phyloP scores from a whole-genome alignment of 345 rosid genomes.

The Alliaria petiolata region DNA sequence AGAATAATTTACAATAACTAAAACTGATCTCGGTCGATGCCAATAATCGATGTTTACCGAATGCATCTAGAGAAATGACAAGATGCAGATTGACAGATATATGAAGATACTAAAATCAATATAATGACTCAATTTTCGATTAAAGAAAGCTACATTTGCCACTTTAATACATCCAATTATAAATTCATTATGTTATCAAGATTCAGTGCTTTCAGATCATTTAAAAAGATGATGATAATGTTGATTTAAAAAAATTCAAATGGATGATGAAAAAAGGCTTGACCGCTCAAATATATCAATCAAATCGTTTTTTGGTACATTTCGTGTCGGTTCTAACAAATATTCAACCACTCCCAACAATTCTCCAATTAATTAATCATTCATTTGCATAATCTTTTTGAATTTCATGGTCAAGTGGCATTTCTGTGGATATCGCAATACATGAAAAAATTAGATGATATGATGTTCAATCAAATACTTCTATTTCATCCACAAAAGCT shows the following conservation, averaged over 20 bases:
- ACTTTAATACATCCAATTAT: background rate
- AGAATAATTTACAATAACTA: background rate
- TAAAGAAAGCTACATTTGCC: background rate
- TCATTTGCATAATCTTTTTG: background rate
- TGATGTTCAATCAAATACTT: background rate
- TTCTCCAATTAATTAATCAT: conserved; percentile 6
- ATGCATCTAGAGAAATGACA: background rate
- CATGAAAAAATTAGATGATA: background rate
- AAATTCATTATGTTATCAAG: background rate
- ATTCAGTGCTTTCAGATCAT: conserved; percentile 23
- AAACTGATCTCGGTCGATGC: background rate
- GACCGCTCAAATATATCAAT: conserved; percentile 10
- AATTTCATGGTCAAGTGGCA: background rate
- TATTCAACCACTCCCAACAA: conserved; percentile 38
- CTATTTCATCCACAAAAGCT: background rate
- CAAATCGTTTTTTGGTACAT: conserved; percentile 9
- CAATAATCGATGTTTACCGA: background rate
- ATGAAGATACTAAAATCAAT: background rate
- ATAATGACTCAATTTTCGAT: background rate
- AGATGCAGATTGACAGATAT: background rate
- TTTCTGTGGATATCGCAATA: background rate
- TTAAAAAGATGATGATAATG: background rate
- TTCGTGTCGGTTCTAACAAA: conserved; percentile 31
- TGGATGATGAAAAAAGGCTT: conserved; percentile 26
- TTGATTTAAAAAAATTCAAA: conserved; percentile 5